Evolutionary conservation across 257 asterid genomes (phyloP), one percentile per base, ranked within the genome.

Genomic region (Solanum tacnaense): DNA sequence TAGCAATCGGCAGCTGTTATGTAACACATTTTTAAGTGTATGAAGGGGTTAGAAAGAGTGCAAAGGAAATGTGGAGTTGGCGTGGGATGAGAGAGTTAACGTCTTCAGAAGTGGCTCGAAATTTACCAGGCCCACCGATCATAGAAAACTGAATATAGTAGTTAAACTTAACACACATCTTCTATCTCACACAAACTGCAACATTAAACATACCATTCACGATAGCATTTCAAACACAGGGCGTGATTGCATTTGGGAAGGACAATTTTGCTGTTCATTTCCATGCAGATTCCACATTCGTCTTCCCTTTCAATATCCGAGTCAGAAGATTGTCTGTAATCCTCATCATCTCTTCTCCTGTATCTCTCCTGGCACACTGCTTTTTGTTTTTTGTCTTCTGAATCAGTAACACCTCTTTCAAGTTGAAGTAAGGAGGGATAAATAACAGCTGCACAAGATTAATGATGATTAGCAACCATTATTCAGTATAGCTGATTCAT

Each of bases 221-320:
- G 94, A 94, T 96, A 97, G 94, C 99, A 97, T 92, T 94, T 96
- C 90, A 95, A 88, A 93, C 99, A 97, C 94, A 97, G 89, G 90
- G 94, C 93, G 49, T 96, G 99, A 86, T 91, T 93, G 91, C 98
- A 97, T 89, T 91, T 92, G 18, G 99, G 98, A 92, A 97, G 91
- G 89, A 97, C 99, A 49, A 96, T 92, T 91, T 97, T 97, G 88
- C 93, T 91, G 70, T 94, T 94, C 87, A 89, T 89, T 94, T 97
- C 98, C 99, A 97, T 93, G 94, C 99, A 97, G 88, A 97, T 96
- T 84, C 98, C 99, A 90, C 99, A 97, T 91, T 97, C 99, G 39
- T 95, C 98, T 87, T 97, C 99, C 93, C 98, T 92, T 90, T 97
- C 99, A 82, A 88, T 91, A 87, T 97, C 99, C 35, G 90, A 84